Evolutionary conservation across 2,329 filamentous ascomycete genomes (phyloP).

Genomic region (Lasiodiplodia hormozganensis): DNA sequence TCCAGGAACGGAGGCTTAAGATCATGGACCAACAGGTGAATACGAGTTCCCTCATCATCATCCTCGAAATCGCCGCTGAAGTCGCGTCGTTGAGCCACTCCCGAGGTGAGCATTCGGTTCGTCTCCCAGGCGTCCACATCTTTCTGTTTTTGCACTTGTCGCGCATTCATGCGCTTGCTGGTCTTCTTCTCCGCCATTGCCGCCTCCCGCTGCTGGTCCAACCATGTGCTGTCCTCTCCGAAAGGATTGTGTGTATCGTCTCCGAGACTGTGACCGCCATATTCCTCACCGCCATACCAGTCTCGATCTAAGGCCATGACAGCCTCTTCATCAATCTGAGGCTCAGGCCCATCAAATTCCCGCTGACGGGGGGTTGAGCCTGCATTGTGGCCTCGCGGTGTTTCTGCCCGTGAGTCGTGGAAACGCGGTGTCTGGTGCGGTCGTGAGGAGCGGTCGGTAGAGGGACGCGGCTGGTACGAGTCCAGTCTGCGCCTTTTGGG

Average conservation of each 20-base stretch:
- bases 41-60: conserved; percentile 86
- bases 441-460: conserved; percentile 47
- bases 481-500: conserved; percentile 72
- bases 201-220: conserved; percentile 77
- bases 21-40: conserved; percentile 93
- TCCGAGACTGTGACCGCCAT: conserved; percentile 79
- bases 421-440: conserved; percentile 35
- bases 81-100: conserved; percentile 88
- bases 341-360: conserved; percentile 68
- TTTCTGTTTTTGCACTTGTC: conserved; percentile 83
- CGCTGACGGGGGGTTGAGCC: conserved; percentile 56
- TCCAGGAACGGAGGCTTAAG: conserved; percentile 93
- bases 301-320: conserved; percentile 81
- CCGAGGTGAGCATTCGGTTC: conserved; percentile 96
- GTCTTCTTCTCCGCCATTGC: conserved; percentile 82
- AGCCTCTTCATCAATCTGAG: conserved; percentile 70
- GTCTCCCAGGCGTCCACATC: conserved; percentile 99
- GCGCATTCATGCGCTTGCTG: conserved; percentile 72
- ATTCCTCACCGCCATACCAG: conserved; percentile 89
- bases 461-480: conserved; percentile 64
- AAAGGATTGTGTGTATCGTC: conserved; percentile 95
- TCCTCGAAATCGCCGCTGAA: conserved; percentile 83
- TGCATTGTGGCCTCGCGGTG: conserved; percentile 40
- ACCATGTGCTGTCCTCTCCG: conserved; percentile 73
- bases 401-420: conserved; percentile 41